Evolutionary conservation across 2,329 filamentous ascomycete species (phyloP).

Genomic region (Parastagonospora avenae): DNA sequence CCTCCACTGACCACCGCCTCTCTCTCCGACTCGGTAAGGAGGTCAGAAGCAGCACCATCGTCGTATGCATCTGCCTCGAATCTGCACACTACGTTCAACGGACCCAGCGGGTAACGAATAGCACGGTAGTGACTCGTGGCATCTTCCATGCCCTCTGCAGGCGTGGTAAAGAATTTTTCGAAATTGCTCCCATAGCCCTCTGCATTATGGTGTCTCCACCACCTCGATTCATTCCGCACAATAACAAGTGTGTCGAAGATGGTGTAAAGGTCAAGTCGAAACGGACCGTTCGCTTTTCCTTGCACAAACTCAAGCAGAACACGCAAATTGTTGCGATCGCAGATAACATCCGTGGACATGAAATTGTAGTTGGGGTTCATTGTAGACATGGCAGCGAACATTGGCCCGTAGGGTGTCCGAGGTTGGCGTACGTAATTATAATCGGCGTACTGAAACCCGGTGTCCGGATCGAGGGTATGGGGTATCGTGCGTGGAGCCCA

Average conservation of each 20-base stretch:
- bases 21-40: slow-evolving; percentile 11
- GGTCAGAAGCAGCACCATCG: slow-evolving; percentile 16
- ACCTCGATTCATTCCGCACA: slow-evolving; percentile 29
- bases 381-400: slow-evolving; percentile 30
- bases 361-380: slow-evolving; percentile 30
- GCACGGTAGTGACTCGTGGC: slow-evolving; percentile 38
- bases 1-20: slow-evolving; percentile 16
- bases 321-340: slow-evolving; percentile 38
- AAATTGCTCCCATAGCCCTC: slow-evolving; percentile 30
- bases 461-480: slow-evolving; percentile 22
- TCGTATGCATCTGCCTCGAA: slow-evolving; percentile 39
- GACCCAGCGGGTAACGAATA: slow-evolving; percentile 34
- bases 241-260: slow-evolving; percentile 33
- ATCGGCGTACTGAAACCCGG: slow-evolving; percentile 27
- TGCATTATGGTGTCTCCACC: slow-evolving; percentile 24
- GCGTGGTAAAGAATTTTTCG: slow-evolving; percentile 31
- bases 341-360: slow-evolving; percentile 30
- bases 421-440: slow-evolving; percentile 37
- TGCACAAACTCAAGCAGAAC: slow-evolving; percentile 30
- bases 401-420: slow-evolving; percentile 27
- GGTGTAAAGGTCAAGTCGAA: slow-evolving; percentile 30
- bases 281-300: slow-evolving; percentile 29
- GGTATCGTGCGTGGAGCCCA: slow-evolving; percentile 25
- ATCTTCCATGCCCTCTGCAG: slow-evolving; percentile 26
- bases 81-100: slow-evolving; percentile 29